Percentiles rank a stretch among this genome's conserved stretches.
phyloP scores from a whole-genome alignment of 2,329 filamentous ascomycete genomes.

The Botrytis fabae region DNA sequence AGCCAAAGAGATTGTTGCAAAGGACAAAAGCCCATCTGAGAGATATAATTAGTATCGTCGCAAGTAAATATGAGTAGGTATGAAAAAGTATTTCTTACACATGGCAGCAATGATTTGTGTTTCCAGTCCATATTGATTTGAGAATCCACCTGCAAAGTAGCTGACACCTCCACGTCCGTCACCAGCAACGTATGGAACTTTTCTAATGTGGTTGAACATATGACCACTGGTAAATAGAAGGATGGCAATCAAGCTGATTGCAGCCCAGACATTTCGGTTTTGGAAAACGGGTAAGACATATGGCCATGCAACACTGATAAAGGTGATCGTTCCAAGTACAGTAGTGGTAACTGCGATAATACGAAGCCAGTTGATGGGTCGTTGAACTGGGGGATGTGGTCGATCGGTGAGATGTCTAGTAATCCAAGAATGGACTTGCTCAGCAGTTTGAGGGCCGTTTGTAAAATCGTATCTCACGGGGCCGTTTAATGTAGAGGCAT shows the following conservation, averaged over 20 bases:
- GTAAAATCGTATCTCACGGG: conserved; percentile 85
- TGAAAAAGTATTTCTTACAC: conserved; percentile 62
- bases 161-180: conserved; percentile 82
- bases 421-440: conserved; percentile 78
- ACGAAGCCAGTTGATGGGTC: conserved; percentile 84
- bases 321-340: conserved; percentile 68
- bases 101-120: conserved; percentile 93
- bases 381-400: conserved; percentile 73
- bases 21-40: conserved; percentile 75
- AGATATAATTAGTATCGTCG: conserved; percentile 22
- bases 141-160: conserved; percentile 91
- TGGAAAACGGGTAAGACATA: conserved; percentile 80
- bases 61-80: background rate
- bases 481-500: conserved; percentile 67
- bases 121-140: conserved; percentile 90
- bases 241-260: conserved; percentile 82
- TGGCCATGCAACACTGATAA: conserved; percentile 69
- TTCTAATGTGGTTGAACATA: conserved; percentile 99
- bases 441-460: conserved; percentile 69
- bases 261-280: conserved; percentile 93
- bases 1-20: conserved; percentile 86
- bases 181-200: conserved; percentile 86
- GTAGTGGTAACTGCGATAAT: conserved; percentile 67
- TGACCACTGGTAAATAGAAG: conserved; percentile 93
- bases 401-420: conserved; percentile 74